Conservation (phyloP, 108 stramenopile species). For the Stephanodiscus triporus region DNA sequence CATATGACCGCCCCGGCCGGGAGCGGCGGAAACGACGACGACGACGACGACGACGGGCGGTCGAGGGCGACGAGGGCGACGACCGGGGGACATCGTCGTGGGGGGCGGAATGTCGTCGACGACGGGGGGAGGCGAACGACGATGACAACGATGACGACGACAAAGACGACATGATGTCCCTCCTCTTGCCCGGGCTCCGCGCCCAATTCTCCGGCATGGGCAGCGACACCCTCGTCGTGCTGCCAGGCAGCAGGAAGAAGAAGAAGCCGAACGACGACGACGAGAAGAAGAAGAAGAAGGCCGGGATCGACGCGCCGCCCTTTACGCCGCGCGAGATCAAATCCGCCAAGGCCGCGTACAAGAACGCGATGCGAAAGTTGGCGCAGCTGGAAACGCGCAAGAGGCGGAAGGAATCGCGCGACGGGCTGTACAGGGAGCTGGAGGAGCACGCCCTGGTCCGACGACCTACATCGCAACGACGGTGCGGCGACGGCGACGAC, state of each 20-base stretch:
- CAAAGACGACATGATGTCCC: conserved; percentile 43
- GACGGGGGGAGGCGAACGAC: no score
- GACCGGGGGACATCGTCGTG: conserved; percentile 13
- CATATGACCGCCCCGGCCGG: conserved; percentile 77
- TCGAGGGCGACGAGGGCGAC: conserved; percentile 20
- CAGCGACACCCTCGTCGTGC: conserved; percentile 47
- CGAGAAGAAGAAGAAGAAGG: no score
- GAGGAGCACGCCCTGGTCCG: conserved; percentile 48
- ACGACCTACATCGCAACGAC: not conserved
- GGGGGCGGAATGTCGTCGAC: no score
- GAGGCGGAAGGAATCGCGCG: conserved; percentile 66
- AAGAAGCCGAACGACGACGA: no score
- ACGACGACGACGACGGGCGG: not conserved
- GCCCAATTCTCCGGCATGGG: conserved; percentile 50
- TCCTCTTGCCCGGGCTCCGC: conserved; percentile 67
- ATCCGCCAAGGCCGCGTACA: conserved; percentile 68
- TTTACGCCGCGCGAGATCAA: conserved; percentile 77
- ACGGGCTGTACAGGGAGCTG: conserved; percentile 67
- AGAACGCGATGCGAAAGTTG: conserved; percentile 72
- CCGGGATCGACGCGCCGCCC: no score
- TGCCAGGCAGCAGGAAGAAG: conserved; percentile 55
- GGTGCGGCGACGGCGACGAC: no score
- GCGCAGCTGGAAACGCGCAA: conserved; percentile 67
- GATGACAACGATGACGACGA: conserved; percentile 15
- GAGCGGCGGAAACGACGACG: no score